phyloP scores from a whole-genome alignment of 2,329 filamentous ascomycete species.

The Botrytis paeoniae region DNA sequence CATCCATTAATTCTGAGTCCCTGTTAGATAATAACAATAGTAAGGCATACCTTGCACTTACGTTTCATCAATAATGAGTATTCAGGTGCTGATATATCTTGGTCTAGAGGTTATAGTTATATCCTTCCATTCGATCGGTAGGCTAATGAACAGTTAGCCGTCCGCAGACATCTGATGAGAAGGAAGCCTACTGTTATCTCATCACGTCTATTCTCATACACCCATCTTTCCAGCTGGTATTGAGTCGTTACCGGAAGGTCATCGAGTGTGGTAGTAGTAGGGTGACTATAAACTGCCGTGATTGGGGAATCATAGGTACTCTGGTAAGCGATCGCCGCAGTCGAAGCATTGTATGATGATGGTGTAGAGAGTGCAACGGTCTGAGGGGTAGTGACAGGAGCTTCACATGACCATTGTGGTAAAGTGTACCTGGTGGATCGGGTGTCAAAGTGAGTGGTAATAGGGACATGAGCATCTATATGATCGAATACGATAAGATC shows the following conservation, averaged over 20 bases:
- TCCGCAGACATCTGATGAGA: no score
- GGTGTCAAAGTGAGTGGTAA: no score
- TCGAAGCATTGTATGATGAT: background rate
- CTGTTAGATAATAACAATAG: background rate
- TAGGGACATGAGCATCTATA: background rate
- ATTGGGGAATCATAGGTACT: background rate
- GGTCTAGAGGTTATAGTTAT: background rate
- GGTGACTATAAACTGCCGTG: background rate
- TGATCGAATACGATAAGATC: accelerated
- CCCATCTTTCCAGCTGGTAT: background rate
- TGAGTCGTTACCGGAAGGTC: background rate
- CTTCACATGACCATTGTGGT: background rate
- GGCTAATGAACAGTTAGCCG: background rate
- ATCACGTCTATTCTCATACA: background rate
- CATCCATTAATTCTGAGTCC: background rate
- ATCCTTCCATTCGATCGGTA: background rate
- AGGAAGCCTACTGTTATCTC: background rate
- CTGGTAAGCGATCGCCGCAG: background rate
- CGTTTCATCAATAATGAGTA: background rate
- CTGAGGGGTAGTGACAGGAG: background rate
- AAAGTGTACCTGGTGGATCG: background rate
- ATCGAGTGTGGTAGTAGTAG: background rate
- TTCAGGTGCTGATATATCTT: background rate
- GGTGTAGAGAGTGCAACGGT: no score
- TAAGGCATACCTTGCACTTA: background rate